A percentile compares a stretch with the other conserved stretches of the same genome.
phyloP scores from a whole-genome alignment of 345 rosid genomes.

The Eucalyptus sp. region DNA sequence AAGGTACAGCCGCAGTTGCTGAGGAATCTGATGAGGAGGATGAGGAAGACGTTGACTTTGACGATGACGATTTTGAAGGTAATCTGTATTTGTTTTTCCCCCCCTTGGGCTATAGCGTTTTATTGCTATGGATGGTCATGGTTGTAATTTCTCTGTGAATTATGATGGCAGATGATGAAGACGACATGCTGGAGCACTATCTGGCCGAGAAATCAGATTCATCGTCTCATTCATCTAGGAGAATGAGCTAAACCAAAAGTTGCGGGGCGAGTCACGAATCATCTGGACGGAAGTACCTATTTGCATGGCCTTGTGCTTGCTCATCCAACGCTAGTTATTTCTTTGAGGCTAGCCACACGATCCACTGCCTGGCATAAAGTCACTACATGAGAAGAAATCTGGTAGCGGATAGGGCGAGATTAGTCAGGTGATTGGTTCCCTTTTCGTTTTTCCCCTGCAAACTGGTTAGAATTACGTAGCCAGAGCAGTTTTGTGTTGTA shows the following conservation, averaged over 20 bases:
- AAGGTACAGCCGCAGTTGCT: slow-evolving; percentile 45
- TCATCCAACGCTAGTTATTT: neutral
- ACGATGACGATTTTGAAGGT: slow-evolving; percentile 96
- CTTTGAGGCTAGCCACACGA: neutral
- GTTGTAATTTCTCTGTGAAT: neutral
- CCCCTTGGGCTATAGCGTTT: neutral
- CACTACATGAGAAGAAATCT: neutral
- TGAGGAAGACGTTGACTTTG: slow-evolving; percentile 85
- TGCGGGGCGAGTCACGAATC: neutral
- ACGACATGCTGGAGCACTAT: slow-evolving; percentile 92
- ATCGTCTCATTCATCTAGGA: slow-evolving; percentile 40
- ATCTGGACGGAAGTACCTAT: neutral
- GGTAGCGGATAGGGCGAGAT: neutral
- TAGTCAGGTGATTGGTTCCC: neutral
- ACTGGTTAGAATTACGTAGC: neutral
- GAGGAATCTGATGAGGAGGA: slow-evolving; percentile 64
- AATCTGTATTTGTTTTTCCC: neutral
- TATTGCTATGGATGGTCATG: neutral
- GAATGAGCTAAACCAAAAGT: slow-evolving; percentile 9
- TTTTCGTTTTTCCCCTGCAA: neutral
- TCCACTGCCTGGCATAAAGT: neutral
- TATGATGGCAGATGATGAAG: slow-evolving; percentile 61
- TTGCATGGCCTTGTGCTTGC: neutral
- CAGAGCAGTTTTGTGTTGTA: neutral
- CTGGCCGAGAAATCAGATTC: slow-evolving; percentile 81